Conservation (phyloP, 2,329 filamentous ascomycete genomes). For the Diaporthe sp. region DNA sequence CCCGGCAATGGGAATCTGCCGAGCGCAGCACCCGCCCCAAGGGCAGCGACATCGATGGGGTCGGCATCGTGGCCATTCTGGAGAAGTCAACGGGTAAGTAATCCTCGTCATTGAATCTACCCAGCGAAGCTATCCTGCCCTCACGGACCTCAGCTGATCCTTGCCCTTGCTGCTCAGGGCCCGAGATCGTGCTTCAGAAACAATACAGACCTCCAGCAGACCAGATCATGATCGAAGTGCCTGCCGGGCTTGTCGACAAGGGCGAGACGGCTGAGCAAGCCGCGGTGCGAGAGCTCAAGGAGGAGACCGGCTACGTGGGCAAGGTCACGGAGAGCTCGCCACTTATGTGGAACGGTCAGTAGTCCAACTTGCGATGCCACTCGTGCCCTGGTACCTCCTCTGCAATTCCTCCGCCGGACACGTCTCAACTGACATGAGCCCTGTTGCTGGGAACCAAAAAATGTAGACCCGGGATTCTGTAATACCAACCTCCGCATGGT, state of each 20-base stretch:
- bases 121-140: not conserved
- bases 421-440: not conserved
- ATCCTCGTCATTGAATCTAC: not conserved
- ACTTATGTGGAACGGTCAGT: conserved; percentile 72
- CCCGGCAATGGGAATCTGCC: conserved; percentile 78
- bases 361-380: not conserved
- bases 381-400: not conserved
- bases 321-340: conserved; percentile 68
- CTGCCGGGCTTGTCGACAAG: conserved; percentile 73
- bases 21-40: conserved; percentile 77
- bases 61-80: conserved; percentile 79
- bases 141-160: not conserved
- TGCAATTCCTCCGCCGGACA: not conserved
- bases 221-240: conserved; percentile 72
- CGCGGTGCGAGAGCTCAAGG: conserved; percentile 73
- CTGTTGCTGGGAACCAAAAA: not conserved
- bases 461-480: conserved; percentile 71
- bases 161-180: conserved; percentile 47
- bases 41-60: conserved; percentile 74
- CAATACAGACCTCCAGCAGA: conserved; percentile 75
- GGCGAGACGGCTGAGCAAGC: conserved; percentile 72
- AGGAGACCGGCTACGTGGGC: conserved; percentile 77
- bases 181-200: conserved; percentile 74
- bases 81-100: conserved; percentile 60
- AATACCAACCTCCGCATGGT: conserved; percentile 78